Base-by-base conservation (phyloP, 148 eudicot genomes). In the Nepenthes gracilis region DNA sequence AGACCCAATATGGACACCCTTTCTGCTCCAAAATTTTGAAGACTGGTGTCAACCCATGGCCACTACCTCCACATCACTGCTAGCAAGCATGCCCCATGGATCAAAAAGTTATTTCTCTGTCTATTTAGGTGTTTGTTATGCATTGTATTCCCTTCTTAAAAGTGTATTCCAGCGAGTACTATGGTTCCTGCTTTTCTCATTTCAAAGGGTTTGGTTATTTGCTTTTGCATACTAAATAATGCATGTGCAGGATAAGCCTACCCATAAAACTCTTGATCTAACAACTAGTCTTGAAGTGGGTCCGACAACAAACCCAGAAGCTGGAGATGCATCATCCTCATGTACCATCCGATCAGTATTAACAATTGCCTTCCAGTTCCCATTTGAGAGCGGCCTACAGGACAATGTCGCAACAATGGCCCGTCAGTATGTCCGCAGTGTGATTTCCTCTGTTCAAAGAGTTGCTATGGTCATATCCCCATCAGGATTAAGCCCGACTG, bases 291-390 rank as follows among this genome's bases (percentile, higher is more conserved):
- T 92, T 34, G 97, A 92, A 75, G 96, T 85, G 37, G 87, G 87
- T 70, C 82, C 90, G 15, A 66, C 84, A 37, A 60, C 84, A 63
- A 87, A 67, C 66, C 70, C 70, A 52, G 71, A 74, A 35, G 57
- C 74, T 32, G 78, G 68, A 49, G 84, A 81, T 51, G 48, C 70
- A 2, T 54, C 84, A 3, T 64, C 84, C 2, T 64, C 74, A 50
- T 72, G 68, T 49, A 78, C 57, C 56, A 13, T 81, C 36, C 80
- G 97, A 62, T 81, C 97, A 1, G 92, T 92, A 54, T 64, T 93
- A 60, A 93, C 97, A 8, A 89, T 93, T 15, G 99, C 99, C 14
- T 86, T 93, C 70, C 97, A 93, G 70, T 90, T 93, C 64, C 89
- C 97, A 9, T 86, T 82, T 67, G 97, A 86, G 63, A 80, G 64